Evolutionary conservation across 176 grass and related monocot species (phyloP).

Genomic region (Juncus inflexus): DNA sequence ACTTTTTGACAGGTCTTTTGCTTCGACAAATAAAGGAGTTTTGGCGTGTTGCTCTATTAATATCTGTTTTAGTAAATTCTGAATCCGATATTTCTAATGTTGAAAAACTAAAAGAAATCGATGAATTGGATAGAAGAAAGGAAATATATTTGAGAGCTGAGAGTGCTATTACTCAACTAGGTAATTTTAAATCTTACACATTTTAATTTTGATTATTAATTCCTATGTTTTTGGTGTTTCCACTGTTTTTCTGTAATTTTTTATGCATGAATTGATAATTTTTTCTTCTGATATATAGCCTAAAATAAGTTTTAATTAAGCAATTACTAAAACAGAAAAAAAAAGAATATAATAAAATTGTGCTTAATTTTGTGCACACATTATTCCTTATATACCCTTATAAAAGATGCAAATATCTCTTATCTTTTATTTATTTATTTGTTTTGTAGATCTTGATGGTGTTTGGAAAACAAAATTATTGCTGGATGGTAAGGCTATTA

Average conservation of each 20-base stretch:
- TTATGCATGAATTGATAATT: too few relatives aligned
- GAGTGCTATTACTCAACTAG: constrained; percentile 49
- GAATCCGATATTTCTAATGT: constrained; percentile 30
- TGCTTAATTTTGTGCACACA: too few relatives aligned
- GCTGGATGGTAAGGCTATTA: constrained; percentile 88
- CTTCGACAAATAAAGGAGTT: constrained; percentile 87
- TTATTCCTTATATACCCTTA: too few relatives aligned
- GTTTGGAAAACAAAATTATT: constrained; percentile 75
- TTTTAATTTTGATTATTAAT: neutral
- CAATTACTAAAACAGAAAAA: too few relatives aligned
- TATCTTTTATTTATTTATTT: too few relatives aligned
- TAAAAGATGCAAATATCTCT: too few relatives aligned
- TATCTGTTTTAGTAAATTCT: constrained; percentile 40
- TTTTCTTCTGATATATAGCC: too few relatives aligned
- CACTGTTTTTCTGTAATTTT: too few relatives aligned
- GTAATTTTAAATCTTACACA: constrained; percentile 21
- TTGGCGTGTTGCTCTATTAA: constrained; percentile 71
- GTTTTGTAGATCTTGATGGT: constrained; percentile 53
- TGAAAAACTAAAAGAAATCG: too few relatives aligned
- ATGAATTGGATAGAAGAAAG: constrained; percentile 41
- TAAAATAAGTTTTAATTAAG: too few relatives aligned
- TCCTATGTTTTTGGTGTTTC: neutral
- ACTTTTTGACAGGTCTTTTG: constrained; percentile 57
- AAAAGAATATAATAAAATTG: too few relatives aligned
- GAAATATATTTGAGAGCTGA: constrained; percentile 48